phyloP scores from a whole-genome alignment of 2,329 filamentous ascomycete genomes.

The Didymella pinodella region DNA sequence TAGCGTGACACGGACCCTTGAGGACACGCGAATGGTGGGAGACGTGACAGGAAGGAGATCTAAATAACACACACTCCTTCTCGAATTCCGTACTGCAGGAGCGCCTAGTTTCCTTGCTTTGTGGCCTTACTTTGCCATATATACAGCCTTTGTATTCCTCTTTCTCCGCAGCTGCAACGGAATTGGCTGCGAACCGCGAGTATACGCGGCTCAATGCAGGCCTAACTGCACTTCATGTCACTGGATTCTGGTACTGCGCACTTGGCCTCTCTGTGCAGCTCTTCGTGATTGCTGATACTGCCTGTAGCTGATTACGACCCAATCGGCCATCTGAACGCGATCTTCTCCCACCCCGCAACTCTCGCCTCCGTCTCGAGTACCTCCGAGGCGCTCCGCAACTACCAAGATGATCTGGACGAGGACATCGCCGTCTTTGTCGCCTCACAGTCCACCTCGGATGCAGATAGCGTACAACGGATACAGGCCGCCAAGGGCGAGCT shows the following conservation, averaged over 20 bases:
- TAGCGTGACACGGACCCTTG: constrained; percentile 27
- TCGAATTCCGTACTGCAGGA: constrained; percentile 18
- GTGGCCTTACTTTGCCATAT: not conserved
- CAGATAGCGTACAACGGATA: constrained; percentile 89
- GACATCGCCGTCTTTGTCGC: constrained; percentile 77
- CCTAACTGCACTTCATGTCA: constrained; percentile 48
- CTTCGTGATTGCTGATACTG: constrained; percentile 35
- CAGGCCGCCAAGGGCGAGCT: constrained; percentile 90
- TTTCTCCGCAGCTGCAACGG: constrained; percentile 22
- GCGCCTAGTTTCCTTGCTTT: not conserved
- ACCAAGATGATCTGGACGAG: constrained; percentile 82
- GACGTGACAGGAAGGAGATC: constrained; percentile 19
- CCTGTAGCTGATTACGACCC: constrained; percentile 84
- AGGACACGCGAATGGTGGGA: constrained; percentile 10
- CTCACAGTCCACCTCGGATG: constrained; percentile 82
- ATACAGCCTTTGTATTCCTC: not conserved
- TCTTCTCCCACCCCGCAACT: constrained; percentile 89
- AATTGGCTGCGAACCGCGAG: constrained; percentile 37
- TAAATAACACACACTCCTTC: constrained; percentile 23
- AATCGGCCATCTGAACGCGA: constrained; percentile 87
- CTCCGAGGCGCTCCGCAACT: constrained; percentile 73
- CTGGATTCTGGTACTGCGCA: constrained; percentile 49
- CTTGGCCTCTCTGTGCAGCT: constrained; percentile 11
- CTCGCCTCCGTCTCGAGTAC: constrained; percentile 79
- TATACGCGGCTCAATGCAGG: constrained; percentile 48